Evolutionary conservation across 805 yeast species (phyloP), one percentile per base, ranked within the genome.

Genomic region (Phaffomyces antillensis): DNA sequence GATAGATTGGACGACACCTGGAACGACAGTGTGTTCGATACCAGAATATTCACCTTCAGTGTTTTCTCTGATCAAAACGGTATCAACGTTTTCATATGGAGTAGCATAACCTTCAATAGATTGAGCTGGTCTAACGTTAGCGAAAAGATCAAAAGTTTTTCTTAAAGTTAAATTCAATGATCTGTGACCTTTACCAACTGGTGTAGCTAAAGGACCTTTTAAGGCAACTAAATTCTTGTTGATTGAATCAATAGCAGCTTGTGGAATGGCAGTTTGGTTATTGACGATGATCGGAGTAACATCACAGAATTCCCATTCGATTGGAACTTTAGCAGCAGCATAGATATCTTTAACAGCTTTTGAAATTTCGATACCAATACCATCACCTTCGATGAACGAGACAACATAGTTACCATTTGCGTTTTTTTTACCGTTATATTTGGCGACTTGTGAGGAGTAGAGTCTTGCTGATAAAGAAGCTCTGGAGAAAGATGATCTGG

Each of bases 11-110:
- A 93, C 97, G 45, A 93, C 98, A 64, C 99, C 99, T 54, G 97
- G 97, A 46, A 89, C 95, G 54, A 93, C 89, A 53, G 88, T 85
- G 76, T 93, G 99, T 77, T 93, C 99, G 59, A 93, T 90, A 73
- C 99, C 99, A 30, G 97, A 90, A 76, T 91, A 91, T 73, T 91
- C 99, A 76, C 99, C 99, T 72, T 93, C 98, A 54, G 99, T 91
- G 81, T 93, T 93, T 75, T 93, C 99, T 79, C 99, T 89, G 68
- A 93, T 90, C 61, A 93, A 76, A 33, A 91, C 96, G 52, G 96
- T 84, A 72, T 93, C 95, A 53, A 93, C 98, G 66, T 86, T 77
- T 55, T 73, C 75, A 53, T 70, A 70, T 28, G 72, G 95, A 50
- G 98, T 93, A 69, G 89, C 77, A 81, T 79, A 90, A 63, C 99